phyloP scores from a whole-genome alignment of 495 filamentous ascomycete genomes.

The Articulospora tetracladia region DNA sequence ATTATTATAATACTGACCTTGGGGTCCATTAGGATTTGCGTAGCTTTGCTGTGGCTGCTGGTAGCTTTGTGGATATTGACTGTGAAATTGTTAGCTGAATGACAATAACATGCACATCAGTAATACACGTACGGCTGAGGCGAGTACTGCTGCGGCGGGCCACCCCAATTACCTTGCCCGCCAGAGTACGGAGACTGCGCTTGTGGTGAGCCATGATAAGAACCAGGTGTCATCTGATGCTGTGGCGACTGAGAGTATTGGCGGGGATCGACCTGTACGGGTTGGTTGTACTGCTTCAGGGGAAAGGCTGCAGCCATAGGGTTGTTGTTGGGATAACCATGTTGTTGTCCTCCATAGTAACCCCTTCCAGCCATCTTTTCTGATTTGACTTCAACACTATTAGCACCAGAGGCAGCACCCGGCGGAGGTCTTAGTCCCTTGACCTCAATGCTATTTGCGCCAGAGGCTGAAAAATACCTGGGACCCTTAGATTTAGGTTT shows the following conservation, averaged over 20 bases:
- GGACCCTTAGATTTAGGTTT: constrained; percentile 10
- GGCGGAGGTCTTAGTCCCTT: constrained; percentile 8
- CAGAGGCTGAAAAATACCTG: constrained; percentile 13
- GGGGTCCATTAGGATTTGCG: constrained; percentile 37
- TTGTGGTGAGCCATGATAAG: constrained; percentile 52
- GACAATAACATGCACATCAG: too few species aligned
- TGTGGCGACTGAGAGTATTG: constrained; percentile 56
- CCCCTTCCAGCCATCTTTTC: constrained; percentile 35
- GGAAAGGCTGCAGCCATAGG: constrained; percentile 32
- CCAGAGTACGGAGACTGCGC: constrained; percentile 59
- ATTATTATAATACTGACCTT: constrained; percentile 51
- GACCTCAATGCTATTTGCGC: constrained; percentile 24
- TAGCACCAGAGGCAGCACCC: constrained; percentile 22
- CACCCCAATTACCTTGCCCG: constrained; percentile 51
- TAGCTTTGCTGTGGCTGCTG: constrained; percentile 41
- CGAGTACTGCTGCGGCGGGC: constrained; percentile 51
- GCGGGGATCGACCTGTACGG: constrained; percentile 34
- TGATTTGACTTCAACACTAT: constrained; percentile 31
- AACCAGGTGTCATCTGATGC: constrained; percentile 43
- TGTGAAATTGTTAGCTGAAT: constrained; percentile 1
- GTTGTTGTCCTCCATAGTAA: constrained; percentile 29
- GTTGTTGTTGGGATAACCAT: constrained; percentile 33
- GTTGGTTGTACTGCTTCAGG: constrained; percentile 28
- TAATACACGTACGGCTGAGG: constrained; percentile 41
- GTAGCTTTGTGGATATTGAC: constrained; percentile 46